Conservation (phyloP, 2,329 filamentous ascomycete genomes). For the Penicillium polonicum region DNA sequence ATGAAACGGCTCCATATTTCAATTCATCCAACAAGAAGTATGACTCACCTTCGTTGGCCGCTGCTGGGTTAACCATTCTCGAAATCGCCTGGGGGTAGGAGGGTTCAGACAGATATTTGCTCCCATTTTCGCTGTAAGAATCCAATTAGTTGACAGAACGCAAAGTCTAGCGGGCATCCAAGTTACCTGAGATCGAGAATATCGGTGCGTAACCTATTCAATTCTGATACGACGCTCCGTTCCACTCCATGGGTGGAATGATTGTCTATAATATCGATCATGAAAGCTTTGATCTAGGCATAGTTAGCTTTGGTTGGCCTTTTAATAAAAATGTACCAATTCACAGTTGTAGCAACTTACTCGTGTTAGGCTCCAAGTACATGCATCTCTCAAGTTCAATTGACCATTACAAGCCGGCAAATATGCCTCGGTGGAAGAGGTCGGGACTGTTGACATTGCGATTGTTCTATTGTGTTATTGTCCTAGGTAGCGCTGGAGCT, state of each 20-base stretch:
- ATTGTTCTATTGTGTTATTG: not conserved
- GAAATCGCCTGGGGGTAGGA: not conserved
- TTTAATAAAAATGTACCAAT: not conserved
- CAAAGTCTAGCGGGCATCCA: not conserved
- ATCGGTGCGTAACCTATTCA: not conserved
- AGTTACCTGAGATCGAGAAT: not conserved
- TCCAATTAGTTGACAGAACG: not conserved
- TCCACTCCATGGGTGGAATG: not conserved
- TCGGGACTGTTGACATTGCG: not conserved
- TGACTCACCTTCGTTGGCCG: not conserved
- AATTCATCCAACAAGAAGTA: not conserved
- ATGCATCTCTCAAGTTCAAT: not conserved
- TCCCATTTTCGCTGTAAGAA: not conserved
- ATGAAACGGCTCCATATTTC: not conserved
- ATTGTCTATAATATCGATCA: not conserved
- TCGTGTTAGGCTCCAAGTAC: not conserved
- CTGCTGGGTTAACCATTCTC: not conserved
- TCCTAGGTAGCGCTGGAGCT: not conserved
- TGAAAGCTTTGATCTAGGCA: not conserved
- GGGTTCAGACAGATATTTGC: not conserved
- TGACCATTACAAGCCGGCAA: not conserved
- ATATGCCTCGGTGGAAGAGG: not conserved
- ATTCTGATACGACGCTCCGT: not conserved
- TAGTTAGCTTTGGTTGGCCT: not conserved
- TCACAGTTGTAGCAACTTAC: not conserved